These are phyloP conservation scores for Fennellomyces sp. DNA, from an alignment of 371 early-diverging fungal genomes.

Conservation along the genomic window DNA sequence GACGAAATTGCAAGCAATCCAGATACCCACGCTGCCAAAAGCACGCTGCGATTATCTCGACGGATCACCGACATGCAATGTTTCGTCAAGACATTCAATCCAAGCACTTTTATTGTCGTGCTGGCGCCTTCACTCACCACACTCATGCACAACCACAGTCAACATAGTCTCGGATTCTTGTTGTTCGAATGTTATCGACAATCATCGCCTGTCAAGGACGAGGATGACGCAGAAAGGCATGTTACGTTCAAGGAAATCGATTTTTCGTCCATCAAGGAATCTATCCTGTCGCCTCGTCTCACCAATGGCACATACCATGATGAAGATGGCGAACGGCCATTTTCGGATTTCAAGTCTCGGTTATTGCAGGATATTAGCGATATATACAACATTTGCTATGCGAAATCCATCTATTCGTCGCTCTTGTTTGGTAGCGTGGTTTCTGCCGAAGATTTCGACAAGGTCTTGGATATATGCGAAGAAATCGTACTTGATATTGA, in stretches of 20 bases:
- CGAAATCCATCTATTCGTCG: constrained; percentile 66
- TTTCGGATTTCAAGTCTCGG: constrained; percentile 28
- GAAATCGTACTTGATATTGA: constrained; percentile 73
- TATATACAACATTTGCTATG: constrained; percentile 61
- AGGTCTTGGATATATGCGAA: constrained; percentile 66
- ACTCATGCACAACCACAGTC: too few relatives aligned
- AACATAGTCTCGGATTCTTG: neutral
- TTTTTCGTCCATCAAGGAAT: constrained; percentile 1
- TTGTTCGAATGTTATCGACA: constrained; percentile 62
- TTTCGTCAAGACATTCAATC: constrained; percentile 68
- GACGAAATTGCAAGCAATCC: constrained; percentile 2
- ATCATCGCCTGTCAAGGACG: neutral
- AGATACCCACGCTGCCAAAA: constrained; percentile 11
- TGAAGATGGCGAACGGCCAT: neutral
- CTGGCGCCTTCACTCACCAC: constrained; percentile 59
- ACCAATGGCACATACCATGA: neutral
- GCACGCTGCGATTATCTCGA: constrained; percentile 24
- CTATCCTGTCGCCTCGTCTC: neutral
- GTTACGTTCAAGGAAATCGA: neutral
- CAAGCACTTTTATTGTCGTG: constrained; percentile 60
- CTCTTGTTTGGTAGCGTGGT: constrained; percentile 65
- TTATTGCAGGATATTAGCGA: constrained; percentile 39
- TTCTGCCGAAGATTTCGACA: constrained; percentile 60
- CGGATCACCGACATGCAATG: constrained; percentile 57
- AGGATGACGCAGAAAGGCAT: neutral